Conservation (phyloP, 805 yeast species). For the Saccharomycopsis sp. region DNA sequence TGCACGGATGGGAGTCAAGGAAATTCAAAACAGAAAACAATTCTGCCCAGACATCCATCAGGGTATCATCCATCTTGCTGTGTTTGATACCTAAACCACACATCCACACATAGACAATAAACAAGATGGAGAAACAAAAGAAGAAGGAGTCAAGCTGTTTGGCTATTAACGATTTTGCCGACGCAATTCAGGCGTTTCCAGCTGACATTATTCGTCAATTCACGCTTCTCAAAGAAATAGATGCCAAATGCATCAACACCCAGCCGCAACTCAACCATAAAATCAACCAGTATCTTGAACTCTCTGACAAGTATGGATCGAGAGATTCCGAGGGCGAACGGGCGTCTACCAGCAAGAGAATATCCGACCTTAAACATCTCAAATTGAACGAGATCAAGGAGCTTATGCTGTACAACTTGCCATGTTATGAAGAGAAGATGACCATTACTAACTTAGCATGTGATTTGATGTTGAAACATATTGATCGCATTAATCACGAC, state of each 20-base stretch:
- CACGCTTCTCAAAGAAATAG: constrained; percentile 86
- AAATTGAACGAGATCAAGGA: constrained; percentile 11
- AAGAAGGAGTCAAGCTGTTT: constrained; percentile 10
- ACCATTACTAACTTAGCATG: constrained; percentile 91
- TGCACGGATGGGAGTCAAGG: not conserved
- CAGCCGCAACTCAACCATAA: constrained; percentile 58
- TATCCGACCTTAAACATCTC: constrained; percentile 2
- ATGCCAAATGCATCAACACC: constrained; percentile 80
- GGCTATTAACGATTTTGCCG: constrained; percentile 75
- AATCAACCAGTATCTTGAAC: constrained; percentile 42
- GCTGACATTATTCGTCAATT: constrained; percentile 74
- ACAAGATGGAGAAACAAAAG: not conserved
- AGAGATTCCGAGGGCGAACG: constrained; percentile 22
- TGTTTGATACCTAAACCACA: not conserved
- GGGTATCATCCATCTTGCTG: no score
- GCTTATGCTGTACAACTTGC: constrained; percentile 44
- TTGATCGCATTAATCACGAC: constrained; percentile 71
- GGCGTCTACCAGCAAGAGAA: constrained; percentile 15
- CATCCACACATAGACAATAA: not conserved
- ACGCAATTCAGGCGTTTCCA: constrained; percentile 88
- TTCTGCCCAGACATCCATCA: not conserved
- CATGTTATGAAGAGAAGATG: constrained; percentile 94
- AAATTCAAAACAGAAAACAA: no score
- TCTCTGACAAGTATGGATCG: constrained; percentile 24
- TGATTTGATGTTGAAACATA: constrained; percentile 63